Base-by-base conservation (phyloP, 768 basidiomycete species). In the Tricholoma terreum region DNA sequence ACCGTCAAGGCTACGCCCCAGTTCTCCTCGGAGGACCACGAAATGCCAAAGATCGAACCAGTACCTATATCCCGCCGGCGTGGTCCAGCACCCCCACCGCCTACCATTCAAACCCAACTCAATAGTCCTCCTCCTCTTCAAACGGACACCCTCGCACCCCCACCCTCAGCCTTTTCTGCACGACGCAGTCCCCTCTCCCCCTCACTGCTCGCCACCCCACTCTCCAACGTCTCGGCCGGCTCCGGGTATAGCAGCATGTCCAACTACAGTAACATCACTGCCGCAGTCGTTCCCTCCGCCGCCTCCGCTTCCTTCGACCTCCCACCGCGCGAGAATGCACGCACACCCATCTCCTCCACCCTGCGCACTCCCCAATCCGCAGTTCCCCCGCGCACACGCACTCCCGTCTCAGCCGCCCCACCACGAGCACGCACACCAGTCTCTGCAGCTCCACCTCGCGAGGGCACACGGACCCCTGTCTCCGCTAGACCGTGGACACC, bases 391-490 rank as follows among this genome's bases (percentile, higher is more conserved):
- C 56, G 60, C 36, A 33, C 63, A 33, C 55, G 53, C 2, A 66
- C 63, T 4, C 58, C 58, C 11, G 51, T 48, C 33, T 53, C 4
- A 24, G 24, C 60, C 82, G 83, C 77, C 86, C 17, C 75, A 87
- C 15, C 83, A 83, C 69, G 90, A 87, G 58, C 87, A 81, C 66
- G 90, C 84, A 19, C 81, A 12, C 65, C 65, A 21, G 34, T 59
- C 27, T 67, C 65, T 19, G 57, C 63, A 15, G 55, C 57, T 3
- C 58, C 59, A n/a, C 59, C 62, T 4, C 59, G 61, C n/a, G 46
- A 49, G n/a, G 46, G 46, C 14, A 34, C 63, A 27, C 58, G 63
- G 14, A 66, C 66, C 6, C 59, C 63, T 22, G 36, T 58, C 12
- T 61, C 63, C 43, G 59, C 62, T 49, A 24, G 54, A 19, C 31